A percentile compares a stretch with the other conserved stretches of the same genome.
phyloP scores from a whole-genome alignment of 2,329 filamentous ascomycete species.

The Uncinocarpus reesii region DNA sequence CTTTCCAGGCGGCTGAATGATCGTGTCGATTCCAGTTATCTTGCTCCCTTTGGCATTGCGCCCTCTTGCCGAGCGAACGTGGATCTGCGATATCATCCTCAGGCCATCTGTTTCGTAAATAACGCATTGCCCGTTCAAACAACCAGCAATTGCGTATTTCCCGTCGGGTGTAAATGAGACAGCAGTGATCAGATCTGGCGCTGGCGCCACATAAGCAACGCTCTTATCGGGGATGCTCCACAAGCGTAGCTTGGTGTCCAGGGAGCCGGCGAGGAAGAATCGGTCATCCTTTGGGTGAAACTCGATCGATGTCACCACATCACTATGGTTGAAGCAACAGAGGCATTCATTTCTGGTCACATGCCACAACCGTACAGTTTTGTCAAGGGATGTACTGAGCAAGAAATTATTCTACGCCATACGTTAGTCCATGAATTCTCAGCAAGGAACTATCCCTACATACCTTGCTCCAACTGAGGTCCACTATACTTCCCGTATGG shows the following conservation, averaged over 20 bases:
- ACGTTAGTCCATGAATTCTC: not conserved
- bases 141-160: slow-evolving; percentile 77
- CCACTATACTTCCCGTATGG: slow-evolving; percentile 75
- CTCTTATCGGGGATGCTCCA: slow-evolving; percentile 97
- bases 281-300: slow-evolving; percentile 93
- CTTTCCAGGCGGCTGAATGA: slow-evolving; percentile 47
- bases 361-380: slow-evolving; percentile 92
- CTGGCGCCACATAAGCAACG: slow-evolving; percentile 69
- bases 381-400: slow-evolving; percentile 94
- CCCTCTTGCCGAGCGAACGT: slow-evolving; percentile 83
- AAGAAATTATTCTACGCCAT: slow-evolving; percentile 79
- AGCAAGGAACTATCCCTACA: slow-evolving; percentile 11
- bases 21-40: slow-evolving; percentile 84
- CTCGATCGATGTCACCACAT: slow-evolving; percentile 87
- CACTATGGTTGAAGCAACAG: slow-evolving; percentile 86
- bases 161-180: slow-evolving; percentile 91
- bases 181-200: slow-evolving; percentile 83
- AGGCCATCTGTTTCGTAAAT: slow-evolving; percentile 91
- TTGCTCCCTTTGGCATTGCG: slow-evolving; percentile 96
- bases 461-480: slow-evolving; percentile 91
- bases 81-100: slow-evolving; percentile 72
- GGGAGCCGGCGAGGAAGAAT: slow-evolving; percentile 88
- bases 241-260: slow-evolving; percentile 76
- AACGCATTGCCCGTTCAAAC: slow-evolving; percentile 71
- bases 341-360: slow-evolving; percentile 73